These are phyloP conservation scores for Tulasnella sp. DNA, from an alignment of 768 basidiomycete species.

Conservation along the genomic window DNA sequence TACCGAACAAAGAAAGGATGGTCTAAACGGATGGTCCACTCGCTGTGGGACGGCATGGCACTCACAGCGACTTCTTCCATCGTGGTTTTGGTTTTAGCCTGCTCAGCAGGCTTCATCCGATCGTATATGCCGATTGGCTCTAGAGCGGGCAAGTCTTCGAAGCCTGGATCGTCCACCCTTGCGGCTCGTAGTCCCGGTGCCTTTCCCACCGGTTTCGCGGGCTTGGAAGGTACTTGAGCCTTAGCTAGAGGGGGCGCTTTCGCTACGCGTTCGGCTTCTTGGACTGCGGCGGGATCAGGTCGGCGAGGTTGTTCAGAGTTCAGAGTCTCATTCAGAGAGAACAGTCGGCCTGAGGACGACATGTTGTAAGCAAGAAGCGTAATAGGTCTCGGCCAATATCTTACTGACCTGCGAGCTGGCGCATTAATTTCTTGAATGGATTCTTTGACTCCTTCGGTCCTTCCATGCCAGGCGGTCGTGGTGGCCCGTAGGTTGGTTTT, in stretches of 20 bases:
- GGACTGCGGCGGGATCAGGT: background rate
- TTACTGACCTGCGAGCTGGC: slow-evolving; percentile 52
- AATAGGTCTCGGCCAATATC: background rate
- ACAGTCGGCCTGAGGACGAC: slow-evolving; percentile 8
- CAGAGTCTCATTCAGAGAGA: slow-evolving; percentile 9
- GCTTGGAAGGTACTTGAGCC: background rate
- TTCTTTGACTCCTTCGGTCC: slow-evolving; percentile 42
- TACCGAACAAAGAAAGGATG: too few relatives aligned
- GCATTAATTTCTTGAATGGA: slow-evolving; percentile 66
- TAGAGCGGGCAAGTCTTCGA: slow-evolving; percentile 1
- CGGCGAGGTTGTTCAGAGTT: slow-evolving; percentile 4
- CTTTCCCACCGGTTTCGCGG: background rate
- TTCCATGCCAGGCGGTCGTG: slow-evolving; percentile 20
- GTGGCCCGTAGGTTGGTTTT: slow-evolving; percentile 46
- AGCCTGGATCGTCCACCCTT: background rate
- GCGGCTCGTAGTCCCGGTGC: background rate
- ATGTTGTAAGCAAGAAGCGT: background rate
- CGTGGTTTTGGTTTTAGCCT: background rate
- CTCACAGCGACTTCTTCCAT: slow-evolving; percentile 8
- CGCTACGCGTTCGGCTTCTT: background rate
- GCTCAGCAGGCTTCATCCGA: background rate
- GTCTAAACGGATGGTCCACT: too few relatives aligned
- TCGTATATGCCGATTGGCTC: background rate
- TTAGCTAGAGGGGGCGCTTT: background rate
- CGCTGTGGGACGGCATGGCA: background rate